Evolutionary conservation across 176 grass and related monocot genomes (phyloP).

Genomic region (Zizania latifolia): DNA sequence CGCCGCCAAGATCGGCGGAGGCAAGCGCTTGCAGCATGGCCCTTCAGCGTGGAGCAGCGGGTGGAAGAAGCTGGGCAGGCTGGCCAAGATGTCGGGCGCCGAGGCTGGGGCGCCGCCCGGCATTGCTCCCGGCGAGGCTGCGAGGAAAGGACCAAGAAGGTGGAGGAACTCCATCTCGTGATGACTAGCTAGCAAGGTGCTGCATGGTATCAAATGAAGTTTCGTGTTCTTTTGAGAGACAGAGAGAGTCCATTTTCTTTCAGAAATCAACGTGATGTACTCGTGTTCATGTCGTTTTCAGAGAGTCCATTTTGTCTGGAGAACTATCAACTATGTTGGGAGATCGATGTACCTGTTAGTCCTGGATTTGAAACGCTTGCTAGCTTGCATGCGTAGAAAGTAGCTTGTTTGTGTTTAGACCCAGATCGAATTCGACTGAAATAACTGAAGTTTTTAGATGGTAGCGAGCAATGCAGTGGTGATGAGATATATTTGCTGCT

Average conservation of each 20-base stretch:
- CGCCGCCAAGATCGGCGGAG: background rate
- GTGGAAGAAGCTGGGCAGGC: conserved; percentile 77
- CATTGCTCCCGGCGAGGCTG: conserved; percentile 19
- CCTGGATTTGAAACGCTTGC: no score
- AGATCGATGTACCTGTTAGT: no score
- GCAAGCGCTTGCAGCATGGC: conserved; percentile 41
- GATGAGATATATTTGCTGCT: no score
- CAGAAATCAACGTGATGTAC: background rate
- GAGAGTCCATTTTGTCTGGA: background rate
- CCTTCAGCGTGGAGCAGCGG: conserved; percentile 77
- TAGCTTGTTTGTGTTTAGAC: no score
- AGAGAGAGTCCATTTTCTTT: background rate
- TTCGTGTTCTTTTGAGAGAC: background rate
- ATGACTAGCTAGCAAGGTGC: background rate
- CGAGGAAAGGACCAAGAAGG: conserved; percentile 63
- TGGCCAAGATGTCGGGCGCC: conserved; percentile 66
- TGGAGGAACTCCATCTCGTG: conserved; percentile 99
- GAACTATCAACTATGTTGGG: no score
- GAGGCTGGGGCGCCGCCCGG: conserved; percentile 38
- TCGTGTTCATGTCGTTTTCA: background rate
- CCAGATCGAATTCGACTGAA: no score
- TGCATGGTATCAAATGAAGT: background rate
- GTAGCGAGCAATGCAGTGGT: no score
- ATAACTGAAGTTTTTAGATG: no score
- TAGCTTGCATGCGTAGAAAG: no score